A percentile compares a stretch with the other conserved stretches of the same genome.
These are phyloP conservation scores for Aureobasidium sp. DNA, from an alignment of 2,329 filamentous ascomycete species.

Conservation along the genomic window DNA sequence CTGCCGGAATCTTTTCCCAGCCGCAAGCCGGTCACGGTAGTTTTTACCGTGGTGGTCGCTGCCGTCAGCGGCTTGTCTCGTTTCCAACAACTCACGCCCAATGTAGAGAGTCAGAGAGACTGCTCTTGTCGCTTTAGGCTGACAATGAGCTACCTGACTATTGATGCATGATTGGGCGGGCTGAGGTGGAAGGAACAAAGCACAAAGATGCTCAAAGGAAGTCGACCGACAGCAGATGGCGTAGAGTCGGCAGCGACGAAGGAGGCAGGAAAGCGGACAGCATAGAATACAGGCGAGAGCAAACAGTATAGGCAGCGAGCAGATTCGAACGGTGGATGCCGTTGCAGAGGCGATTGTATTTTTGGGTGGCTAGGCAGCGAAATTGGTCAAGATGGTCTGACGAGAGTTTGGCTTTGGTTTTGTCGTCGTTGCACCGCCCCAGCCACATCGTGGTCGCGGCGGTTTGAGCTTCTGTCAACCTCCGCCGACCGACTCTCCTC, in stretches of 20 bases:
- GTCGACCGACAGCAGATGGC: not conserved
- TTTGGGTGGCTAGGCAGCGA: not conserved
- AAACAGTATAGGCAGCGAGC: not conserved
- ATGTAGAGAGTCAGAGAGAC: not conserved
- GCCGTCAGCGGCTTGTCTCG: not conserved
- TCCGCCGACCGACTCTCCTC: not conserved
- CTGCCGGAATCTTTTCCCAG: not conserved
- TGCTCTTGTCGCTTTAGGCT: not conserved
- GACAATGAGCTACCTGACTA: not conserved
- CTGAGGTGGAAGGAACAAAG: not conserved
- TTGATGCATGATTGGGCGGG: not conserved
- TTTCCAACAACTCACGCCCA: not conserved
- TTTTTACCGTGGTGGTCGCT: not conserved
- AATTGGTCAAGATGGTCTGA: not conserved
- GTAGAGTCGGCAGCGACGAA: not conserved
- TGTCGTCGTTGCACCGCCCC: slow-evolving; percentile 4
- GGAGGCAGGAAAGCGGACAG: not conserved
- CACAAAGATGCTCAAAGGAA: not conserved
- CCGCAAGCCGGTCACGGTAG: not conserved
- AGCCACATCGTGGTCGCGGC: slow-evolving; percentile 4
- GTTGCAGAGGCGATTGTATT: not conserved
- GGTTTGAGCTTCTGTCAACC: slow-evolving; percentile 6
- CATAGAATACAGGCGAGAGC: not conserved
- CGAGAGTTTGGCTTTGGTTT: not conserved
- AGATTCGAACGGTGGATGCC: not conserved